These are phyloP conservation scores for Cyberlindnera misumaiensis DNA, from an alignment of 805 yeast species.

Conservation along the genomic window DNA sequence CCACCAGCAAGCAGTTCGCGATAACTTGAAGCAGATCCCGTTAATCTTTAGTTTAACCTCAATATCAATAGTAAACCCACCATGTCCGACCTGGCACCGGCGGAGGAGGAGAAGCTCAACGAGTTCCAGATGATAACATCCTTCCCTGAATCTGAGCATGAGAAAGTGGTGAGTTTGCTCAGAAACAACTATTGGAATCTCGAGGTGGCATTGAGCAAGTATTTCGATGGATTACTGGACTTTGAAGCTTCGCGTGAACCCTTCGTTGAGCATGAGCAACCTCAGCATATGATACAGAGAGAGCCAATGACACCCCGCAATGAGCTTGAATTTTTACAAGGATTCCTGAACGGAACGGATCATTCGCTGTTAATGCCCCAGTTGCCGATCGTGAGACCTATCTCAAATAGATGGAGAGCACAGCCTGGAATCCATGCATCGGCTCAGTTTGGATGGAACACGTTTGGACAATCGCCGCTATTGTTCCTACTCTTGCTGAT, in stretches of 20 bases:
- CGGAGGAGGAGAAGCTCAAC: constrained; percentile 36
- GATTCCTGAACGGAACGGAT: constrained; percentile 1
- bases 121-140: constrained; percentile 47
- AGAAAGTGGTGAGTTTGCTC: constrained; percentile 40
- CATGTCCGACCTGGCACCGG: constrained; percentile 26
- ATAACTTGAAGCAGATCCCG: too few species aligned
- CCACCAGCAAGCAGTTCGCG: too few species aligned
- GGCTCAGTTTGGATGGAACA: constrained; percentile 10
- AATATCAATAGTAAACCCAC: neutral
- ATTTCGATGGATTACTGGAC: constrained; percentile 50
- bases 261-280: neutral
- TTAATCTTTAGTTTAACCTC: too few species aligned
- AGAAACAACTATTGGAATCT: constrained; percentile 52
- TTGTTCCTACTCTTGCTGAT: constrained; percentile 47
- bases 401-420: constrained; percentile 24
- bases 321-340: neutral
- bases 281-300: neutral
- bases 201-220: constrained; percentile 54
- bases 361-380: constrained; percentile 15
- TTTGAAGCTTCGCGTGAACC: constrained; percentile 11
- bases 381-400: constrained; percentile 27
- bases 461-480: constrained; percentile 28
- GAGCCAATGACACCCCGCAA: neutral
- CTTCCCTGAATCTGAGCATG: constrained; percentile 40
- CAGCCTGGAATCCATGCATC: neutral